Evolutionary conservation across 345 rosid species (phyloP).

Genomic region (Fremontodendron californicum): DNA sequence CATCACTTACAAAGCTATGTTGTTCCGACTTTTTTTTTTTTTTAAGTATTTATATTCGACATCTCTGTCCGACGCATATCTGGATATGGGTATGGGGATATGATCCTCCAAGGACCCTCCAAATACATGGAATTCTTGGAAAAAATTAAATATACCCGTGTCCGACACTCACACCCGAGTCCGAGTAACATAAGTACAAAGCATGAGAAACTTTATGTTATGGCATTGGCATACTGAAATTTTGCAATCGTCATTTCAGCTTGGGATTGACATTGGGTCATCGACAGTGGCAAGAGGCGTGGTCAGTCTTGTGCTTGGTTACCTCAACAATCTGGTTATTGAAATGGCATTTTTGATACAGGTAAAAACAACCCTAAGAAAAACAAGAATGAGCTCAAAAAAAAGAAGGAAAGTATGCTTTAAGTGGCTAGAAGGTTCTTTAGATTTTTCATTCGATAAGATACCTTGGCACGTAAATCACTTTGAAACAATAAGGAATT

Average conservation of each 20-base stretch:
- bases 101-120: no score
- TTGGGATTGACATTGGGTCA: slow-evolving; percentile 88
- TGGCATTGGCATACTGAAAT: neutral
- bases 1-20: neutral
- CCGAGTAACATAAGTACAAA: no score
- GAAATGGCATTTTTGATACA: slow-evolving; percentile 94
- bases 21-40: no score
- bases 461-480: neutral
- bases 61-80: no score
- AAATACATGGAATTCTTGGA: no score
- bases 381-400: neutral
- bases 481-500: neutral
- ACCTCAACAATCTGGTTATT: slow-evolving; percentile 85
- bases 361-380: slow-evolving; percentile 35
- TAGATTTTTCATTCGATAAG: neutral
- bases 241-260: slow-evolving; percentile 38
- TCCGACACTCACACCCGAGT: no score
- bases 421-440: neutral
- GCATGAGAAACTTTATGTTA: neutral
- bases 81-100: no score
- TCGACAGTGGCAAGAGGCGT: slow-evolving; percentile 97
- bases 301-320: slow-evolving; percentile 91
- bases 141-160: no score
- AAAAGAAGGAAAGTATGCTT: no score
- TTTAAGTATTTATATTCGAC: no score